Base-by-base conservation (phyloP, 164 flowering plant genomes). In the Magnolia changhungtana region DNA sequence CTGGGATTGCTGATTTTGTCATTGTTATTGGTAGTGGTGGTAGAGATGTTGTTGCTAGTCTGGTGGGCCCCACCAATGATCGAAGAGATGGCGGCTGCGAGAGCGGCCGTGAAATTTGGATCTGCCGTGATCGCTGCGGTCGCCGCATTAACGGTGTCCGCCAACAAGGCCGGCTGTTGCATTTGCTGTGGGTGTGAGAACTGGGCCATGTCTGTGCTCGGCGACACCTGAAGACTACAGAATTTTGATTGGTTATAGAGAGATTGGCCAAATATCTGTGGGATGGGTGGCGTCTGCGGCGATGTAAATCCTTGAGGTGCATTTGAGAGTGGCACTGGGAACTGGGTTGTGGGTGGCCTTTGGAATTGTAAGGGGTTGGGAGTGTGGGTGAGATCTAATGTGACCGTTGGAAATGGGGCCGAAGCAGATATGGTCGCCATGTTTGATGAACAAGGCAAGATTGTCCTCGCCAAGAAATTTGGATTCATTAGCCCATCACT, bases 381-480 rank as follows among this genome's bases (percentile, higher is more conserved):
- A 16, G 67, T 69, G 68, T 88, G 89, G 21, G 97, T 92, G 10
- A 91, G 87, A 82, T 91, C 95, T 64, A 94, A 82, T 74, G 95
- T 92, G 50, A 92, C 87, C 23, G 95, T 92, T 2, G 96, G 98
- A 66, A 93, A 92, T 1, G 96, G 96, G 8, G 95, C 91, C 1
- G 96, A 89, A 20, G 98, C 95, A 1, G 98, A 92, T n/a, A 90
- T 88, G 1, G 94, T 87, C 0, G 95, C 95, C 82, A 90, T 80
- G 82, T 80, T 85, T 7, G 95, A 77, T 29, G 93, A 82, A 77
- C 88, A 83, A 7, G 93, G 91, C 63, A 87, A 81, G 7, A 83
- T 63, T 0, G 86, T 83, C 55, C 89, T 80, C 0, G 90, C 86
- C 16, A 88, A 73, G 79, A 88, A 86, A 29, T 85, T 88, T 0